Conservation (phyloP, 2,329 filamentous ascomycete genomes). For the Curvularia sp. region DNA sequence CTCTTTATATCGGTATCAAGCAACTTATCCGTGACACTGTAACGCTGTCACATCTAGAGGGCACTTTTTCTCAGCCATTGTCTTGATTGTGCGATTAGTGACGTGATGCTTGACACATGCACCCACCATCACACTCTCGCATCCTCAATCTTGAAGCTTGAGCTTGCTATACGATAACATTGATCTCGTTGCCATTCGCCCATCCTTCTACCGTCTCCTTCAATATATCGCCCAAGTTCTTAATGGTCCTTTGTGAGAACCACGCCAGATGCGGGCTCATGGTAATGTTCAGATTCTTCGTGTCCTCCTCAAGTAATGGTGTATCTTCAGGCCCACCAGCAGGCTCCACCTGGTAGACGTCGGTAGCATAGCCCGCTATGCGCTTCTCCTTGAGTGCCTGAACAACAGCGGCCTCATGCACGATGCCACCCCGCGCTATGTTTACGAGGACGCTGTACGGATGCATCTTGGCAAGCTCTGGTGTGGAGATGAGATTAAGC, state of each 20-base stretch:
- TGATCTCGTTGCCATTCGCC: constrained; percentile 50
- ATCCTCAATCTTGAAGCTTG: neutral
- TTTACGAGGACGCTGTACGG: constrained; percentile 58
- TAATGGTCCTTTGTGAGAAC: constrained; percentile 58
- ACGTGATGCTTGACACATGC: neutral
- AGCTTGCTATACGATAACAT: constrained; percentile 42
- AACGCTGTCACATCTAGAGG: neutral
- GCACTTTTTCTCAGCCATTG: neutral
- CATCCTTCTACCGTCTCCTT: constrained; percentile 59
- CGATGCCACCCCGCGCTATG: constrained; percentile 59
- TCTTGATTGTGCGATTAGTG: neutral
- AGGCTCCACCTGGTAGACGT: constrained; percentile 61
- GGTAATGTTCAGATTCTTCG: constrained; percentile 58
- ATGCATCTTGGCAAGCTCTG: constrained; percentile 57
- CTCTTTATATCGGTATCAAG: neutral
- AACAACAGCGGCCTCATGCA: constrained; percentile 59
- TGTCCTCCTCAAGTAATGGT: constrained; percentile 55
- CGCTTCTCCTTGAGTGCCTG: constrained; percentile 54
- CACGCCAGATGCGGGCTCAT: constrained; percentile 63
- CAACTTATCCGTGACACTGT: neutral
- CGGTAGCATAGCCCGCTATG: constrained; percentile 60
- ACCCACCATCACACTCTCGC: neutral
- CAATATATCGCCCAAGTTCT: constrained; percentile 55
- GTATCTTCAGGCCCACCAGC: constrained; percentile 52
- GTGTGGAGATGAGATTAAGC: constrained; percentile 42